phyloP scores from a whole-genome alignment of 1,284 basidiomycete species.

The Microbotryum intermedium region DNA sequence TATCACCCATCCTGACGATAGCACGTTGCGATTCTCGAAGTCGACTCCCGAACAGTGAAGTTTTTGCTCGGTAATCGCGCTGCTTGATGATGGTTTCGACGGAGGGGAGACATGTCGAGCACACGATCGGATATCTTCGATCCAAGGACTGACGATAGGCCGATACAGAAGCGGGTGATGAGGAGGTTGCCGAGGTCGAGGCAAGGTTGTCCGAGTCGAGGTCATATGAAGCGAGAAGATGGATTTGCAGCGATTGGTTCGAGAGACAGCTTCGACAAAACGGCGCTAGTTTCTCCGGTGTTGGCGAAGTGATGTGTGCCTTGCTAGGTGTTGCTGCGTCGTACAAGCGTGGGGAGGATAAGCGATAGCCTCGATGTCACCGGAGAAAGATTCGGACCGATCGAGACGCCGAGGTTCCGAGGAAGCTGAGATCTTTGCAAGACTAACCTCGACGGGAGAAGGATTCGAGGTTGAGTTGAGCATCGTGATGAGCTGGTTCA shows the following conservation, averaged over 20 bases:
- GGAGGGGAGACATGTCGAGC: slow-evolving; percentile 58
- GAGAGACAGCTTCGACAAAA: slow-evolving; percentile 81
- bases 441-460: slow-evolving; percentile 65
- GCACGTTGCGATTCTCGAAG: slow-evolving; percentile 7
- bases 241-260: slow-evolving; percentile 78
- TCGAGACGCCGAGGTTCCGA: slow-evolving; percentile 49
- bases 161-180: slow-evolving; percentile 43
- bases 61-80: slow-evolving; percentile 71
- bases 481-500: slow-evolving; percentile 77
- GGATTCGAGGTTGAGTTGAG: slow-evolving; percentile 56
- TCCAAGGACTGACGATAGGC: slow-evolving; percentile 66
- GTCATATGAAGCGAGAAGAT: slow-evolving; percentile 70
- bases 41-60: slow-evolving; percentile 51
- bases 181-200: slow-evolving; percentile 32
- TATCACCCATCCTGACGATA: neutral
- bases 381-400: slow-evolving; percentile 43
- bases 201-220: slow-evolving; percentile 47
- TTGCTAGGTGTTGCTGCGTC: too few relatives aligned
- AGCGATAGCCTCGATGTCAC: too few relatives aligned
- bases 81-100: slow-evolving; percentile 70
- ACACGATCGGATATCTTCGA: slow-evolving; percentile 74
- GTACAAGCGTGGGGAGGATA: too few relatives aligned
- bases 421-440: neutral
- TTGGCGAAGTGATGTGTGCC: too few relatives aligned
- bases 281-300: slow-evolving; percentile 42